Percentiles rank a stretch among this genome's conserved stretches.
Conservation (phyloP, 2,329 filamentous ascomycete genomes). For the Fusarium brachygibbosum region DNA sequence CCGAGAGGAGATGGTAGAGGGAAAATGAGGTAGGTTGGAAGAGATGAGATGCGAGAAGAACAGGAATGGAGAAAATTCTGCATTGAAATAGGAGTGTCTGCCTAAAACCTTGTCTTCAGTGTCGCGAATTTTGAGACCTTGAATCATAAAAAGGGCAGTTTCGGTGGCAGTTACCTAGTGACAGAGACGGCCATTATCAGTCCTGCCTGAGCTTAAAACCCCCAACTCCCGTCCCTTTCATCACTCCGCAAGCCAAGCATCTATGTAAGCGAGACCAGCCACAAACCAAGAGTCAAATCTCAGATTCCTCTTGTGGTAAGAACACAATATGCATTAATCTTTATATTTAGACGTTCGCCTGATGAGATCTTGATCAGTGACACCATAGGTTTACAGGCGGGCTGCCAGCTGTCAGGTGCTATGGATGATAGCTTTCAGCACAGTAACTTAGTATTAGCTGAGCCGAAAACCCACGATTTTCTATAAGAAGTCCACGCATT, state of each 20-base stretch:
- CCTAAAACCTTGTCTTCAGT: neutral
- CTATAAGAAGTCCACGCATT: neutral
- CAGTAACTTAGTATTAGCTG: neutral
- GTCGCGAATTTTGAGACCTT: too few species aligned
- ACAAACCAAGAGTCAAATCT: too few species aligned
- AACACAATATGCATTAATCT: neutral
- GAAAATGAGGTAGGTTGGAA: neutral
- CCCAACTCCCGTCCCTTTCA: too few species aligned
- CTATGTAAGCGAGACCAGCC: too few species aligned
- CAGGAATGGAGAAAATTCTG: neutral
- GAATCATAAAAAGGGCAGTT: too few species aligned
- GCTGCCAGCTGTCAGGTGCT: neutral
- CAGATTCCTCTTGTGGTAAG: too few species aligned
- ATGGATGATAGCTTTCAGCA: neutral
- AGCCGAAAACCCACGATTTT: fast-evolving
- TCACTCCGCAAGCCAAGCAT: neutral
- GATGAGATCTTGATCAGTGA: neutral
- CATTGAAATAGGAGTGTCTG: neutral
- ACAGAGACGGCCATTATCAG: too few species aligned
- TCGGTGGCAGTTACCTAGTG: too few species aligned
- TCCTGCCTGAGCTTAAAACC: neutral
- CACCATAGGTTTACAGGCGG: neutral
- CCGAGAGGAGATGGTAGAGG: neutral
- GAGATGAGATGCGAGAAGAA: too few species aligned
- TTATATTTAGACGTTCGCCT: neutral